phyloP scores from a whole-genome alignment of 169 alveolate species.

The Plasmodium berghei region DNA sequence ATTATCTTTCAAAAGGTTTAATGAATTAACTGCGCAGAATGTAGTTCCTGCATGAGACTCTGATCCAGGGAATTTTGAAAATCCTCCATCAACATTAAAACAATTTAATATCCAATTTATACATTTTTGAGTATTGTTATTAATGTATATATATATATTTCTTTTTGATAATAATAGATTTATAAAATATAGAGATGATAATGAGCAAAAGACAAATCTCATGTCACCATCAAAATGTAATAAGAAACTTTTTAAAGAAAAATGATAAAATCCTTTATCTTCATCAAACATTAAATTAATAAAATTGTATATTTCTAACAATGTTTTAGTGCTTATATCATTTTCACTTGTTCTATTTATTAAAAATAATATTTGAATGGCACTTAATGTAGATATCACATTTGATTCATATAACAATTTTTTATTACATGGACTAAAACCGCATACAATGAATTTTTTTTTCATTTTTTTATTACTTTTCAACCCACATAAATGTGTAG shows the following conservation, averaged over 20 bases:
- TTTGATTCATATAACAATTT: slow-evolving; percentile 51
- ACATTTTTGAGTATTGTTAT: slow-evolving; percentile 23
- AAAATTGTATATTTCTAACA: slow-evolving; percentile 57
- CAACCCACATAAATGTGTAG: background rate
- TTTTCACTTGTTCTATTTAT: slow-evolving; percentile 55
- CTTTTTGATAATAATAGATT: slow-evolving; percentile 26
- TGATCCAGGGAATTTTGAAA: slow-evolving; percentile 64
- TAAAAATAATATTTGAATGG: slow-evolving; percentile 75
- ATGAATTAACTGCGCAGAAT: slow-evolving; percentile 78
- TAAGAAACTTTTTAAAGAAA: slow-evolving; percentile 23
- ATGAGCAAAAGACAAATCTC: slow-evolving; percentile 61
- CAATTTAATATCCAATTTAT: slow-evolving; percentile 71
- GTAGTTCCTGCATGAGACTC: slow-evolving; percentile 86
- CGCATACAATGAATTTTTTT: slow-evolving; percentile 46
- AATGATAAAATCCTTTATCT: slow-evolving; percentile 52
- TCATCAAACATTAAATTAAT: slow-evolving; percentile 33
- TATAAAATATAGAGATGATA: slow-evolving; percentile 29
- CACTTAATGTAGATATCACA: slow-evolving; percentile 76
- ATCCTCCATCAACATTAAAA: slow-evolving; percentile 84
- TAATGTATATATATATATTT: slow-evolving; percentile 15
- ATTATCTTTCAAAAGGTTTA: slow-evolving; percentile 19
- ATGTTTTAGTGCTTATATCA: slow-evolving; percentile 47
- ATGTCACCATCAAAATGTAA: slow-evolving; percentile 66
- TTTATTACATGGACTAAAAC: slow-evolving; percentile 72
- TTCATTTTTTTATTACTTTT: slow-evolving; percentile 6